Conservation (phyloP, 768 basidiomycete genomes). For the Kwoniella sp. region DNA sequence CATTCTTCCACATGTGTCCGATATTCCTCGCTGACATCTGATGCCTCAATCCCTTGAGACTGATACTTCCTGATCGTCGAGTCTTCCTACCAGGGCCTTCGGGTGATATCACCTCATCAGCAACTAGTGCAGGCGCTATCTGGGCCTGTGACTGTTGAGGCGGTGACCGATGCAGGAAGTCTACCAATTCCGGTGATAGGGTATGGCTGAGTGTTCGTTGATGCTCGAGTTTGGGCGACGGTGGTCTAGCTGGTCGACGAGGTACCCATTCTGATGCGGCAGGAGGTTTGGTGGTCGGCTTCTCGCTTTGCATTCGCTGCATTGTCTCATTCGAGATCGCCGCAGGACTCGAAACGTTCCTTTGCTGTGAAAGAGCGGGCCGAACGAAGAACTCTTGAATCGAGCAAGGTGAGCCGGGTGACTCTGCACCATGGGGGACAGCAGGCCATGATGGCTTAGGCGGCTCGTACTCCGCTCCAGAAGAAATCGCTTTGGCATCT, state of each 20-base stretch:
- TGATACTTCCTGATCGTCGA: slow-evolving; percentile 33
- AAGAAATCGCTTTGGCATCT: not conserved
- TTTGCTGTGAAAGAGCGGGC: slow-evolving; percentile 3
- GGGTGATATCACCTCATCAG: slow-evolving; percentile 6
- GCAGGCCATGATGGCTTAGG: slow-evolving; percentile 19
- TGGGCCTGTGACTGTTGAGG: not conserved
- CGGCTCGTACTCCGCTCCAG: not conserved
- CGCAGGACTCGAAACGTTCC: slow-evolving; percentile 20
- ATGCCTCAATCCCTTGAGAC: slow-evolving; percentile 35
- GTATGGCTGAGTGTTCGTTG: slow-evolving; percentile 26
- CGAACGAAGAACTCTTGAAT: slow-evolving; percentile 20
- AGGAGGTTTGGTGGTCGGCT: not conserved
- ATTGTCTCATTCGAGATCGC: slow-evolving; percentile 48
- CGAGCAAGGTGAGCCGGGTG: slow-evolving; percentile 17
- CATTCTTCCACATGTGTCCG: slow-evolving; percentile 22
- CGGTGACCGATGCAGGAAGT: slow-evolving; percentile 23
- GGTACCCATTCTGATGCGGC: slow-evolving; percentile 42
- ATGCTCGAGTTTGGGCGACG: slow-evolving; percentile 39
- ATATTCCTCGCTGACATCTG: slow-evolving; percentile 32
- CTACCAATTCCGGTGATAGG: slow-evolving; percentile 32
- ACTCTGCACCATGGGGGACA: slow-evolving; percentile 7
- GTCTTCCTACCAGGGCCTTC: slow-evolving; percentile 3
- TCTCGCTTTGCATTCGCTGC: slow-evolving; percentile 39
- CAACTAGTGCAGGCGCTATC: not conserved
- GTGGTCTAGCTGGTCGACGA: slow-evolving; percentile 44